These are phyloP conservation scores for Viridothelium virens DNA, from an alignment of 495 filamentous ascomycete species.

Conservation along the genomic window DNA sequence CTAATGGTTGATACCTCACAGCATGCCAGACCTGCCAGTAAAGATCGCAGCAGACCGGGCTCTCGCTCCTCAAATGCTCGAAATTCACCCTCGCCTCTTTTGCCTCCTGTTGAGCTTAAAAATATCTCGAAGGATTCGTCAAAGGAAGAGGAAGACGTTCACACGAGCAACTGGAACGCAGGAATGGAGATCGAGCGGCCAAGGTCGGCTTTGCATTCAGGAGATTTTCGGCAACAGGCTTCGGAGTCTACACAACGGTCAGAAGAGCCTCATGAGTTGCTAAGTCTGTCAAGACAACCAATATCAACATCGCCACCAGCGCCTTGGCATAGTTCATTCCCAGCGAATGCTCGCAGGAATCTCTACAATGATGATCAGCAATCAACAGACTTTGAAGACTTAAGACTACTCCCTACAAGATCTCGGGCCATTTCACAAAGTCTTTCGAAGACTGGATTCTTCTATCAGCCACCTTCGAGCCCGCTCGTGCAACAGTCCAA, in stretches of 20 bases:
- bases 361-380: slow-evolving; percentile 5
- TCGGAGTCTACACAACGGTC: slow-evolving; percentile 7
- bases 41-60: not conserved
- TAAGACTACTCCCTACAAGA: slow-evolving; percentile 12
- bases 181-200: slow-evolving; percentile 70
- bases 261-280: not conserved
- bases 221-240: slow-evolving; percentile 60
- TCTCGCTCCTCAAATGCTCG: not conserved
- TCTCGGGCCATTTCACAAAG: slow-evolving; percentile 57
- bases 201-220: slow-evolving; percentile 77
- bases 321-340: slow-evolving; percentile 35
- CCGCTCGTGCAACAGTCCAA: slow-evolving; percentile 85
- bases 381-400: not conserved
- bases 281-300: slow-evolving; percentile 9
- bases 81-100: slow-evolving; percentile 23
- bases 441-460: slow-evolving; percentile 72
- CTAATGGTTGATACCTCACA: not conserved
- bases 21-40: slow-evolving; percentile 6
- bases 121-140: slow-evolving; percentile 25
- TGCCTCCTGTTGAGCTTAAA: slow-evolving; percentile 26
- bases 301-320: slow-evolving; percentile 34
- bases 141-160: slow-evolving; percentile 24
- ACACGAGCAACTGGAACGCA: slow-evolving; percentile 32
- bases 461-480: slow-evolving; percentile 82
- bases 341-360: slow-evolving; percentile 21